phyloP scores from a whole-genome alignment of 2,329 filamentous ascomycete species.

The Apiospora saccharicola region DNA sequence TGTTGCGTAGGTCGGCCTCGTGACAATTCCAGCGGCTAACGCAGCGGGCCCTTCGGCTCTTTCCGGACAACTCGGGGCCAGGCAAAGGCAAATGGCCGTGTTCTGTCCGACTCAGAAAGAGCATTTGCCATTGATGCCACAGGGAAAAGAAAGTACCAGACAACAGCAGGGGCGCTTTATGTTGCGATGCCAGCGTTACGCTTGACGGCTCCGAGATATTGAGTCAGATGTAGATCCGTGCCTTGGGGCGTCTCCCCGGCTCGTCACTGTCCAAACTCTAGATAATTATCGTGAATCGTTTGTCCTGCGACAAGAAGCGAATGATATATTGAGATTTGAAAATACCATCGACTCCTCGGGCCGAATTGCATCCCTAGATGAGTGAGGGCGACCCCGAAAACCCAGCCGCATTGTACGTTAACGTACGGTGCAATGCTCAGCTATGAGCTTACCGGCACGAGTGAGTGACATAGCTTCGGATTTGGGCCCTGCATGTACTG shows the following conservation, averaged over 20 bases:
- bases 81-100: background rate
- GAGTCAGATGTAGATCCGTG: background rate
- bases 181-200: background rate
- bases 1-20: background rate
- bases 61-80: constrained; percentile 6
- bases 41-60: constrained; percentile 10
- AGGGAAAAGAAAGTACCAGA: background rate
- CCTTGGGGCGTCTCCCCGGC: background rate
- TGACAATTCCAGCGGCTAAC: background rate
- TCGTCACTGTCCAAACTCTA: background rate
- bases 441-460: background rate
- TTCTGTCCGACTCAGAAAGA: background rate
- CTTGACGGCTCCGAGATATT: background rate
- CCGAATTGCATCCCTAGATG: constrained; percentile 1
- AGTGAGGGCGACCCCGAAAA: background rate
- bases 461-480: background rate
- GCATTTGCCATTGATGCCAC: background rate
- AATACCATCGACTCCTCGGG: background rate
- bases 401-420: constrained; percentile 11
- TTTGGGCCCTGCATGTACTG: background rate
- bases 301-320: background rate
- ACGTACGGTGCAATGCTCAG: constrained; percentile 5
- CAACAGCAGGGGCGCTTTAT: background rate
- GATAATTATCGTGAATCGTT: background rate
- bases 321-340: background rate